Conservation (phyloP, 2,329 filamentous ascomycete genomes). For the Paecilomyces variotii region DNA sequence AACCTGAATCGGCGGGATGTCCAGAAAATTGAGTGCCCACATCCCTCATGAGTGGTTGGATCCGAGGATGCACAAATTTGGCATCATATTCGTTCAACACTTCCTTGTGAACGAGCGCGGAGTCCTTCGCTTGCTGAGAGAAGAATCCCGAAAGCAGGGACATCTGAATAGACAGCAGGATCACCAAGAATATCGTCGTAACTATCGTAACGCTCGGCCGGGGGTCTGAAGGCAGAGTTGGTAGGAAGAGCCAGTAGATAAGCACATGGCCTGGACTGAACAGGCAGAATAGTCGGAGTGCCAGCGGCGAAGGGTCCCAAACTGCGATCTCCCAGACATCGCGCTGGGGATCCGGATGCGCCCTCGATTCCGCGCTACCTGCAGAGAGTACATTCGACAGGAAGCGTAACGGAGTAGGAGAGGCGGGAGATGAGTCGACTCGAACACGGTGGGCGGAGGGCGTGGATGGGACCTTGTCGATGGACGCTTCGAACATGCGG, state of each 20-base stretch:
- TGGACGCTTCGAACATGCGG: slow-evolving; percentile 78
- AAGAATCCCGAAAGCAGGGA: slow-evolving; percentile 65
- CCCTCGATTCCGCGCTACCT: slow-evolving; percentile 69
- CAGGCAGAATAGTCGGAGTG: slow-evolving; percentile 72
- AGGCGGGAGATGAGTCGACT: slow-evolving; percentile 72
- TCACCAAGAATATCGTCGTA: slow-evolving; percentile 69
- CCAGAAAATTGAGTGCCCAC: slow-evolving; percentile 70
- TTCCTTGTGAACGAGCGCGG: slow-evolving; percentile 75
- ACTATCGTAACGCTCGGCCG: slow-evolving; percentile 79
- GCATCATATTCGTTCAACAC: slow-evolving; percentile 93
- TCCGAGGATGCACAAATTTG: slow-evolving; percentile 84
- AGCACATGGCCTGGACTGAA: slow-evolving; percentile 94
- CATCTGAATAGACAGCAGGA: slow-evolving; percentile 69
- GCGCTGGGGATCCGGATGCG: slow-evolving; percentile 63
- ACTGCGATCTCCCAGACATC: slow-evolving; percentile 94
- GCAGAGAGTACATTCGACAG: slow-evolving; percentile 60
- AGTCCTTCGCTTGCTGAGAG: slow-evolving; percentile 77
- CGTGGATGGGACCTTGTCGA: slow-evolving; percentile 68
- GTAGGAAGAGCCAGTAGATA: slow-evolving; percentile 81
- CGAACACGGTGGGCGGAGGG: slow-evolving; percentile 82
- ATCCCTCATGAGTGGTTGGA: slow-evolving; percentile 71
- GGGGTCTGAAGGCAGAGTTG: slow-evolving; percentile 65
- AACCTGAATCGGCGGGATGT: slow-evolving; percentile 27
- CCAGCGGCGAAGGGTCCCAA: slow-evolving; percentile 87
- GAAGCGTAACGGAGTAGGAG: slow-evolving; percentile 70